Evolutionary conservation across 345 rosid species (phyloP).

Genomic region (Acer campestre): DNA sequence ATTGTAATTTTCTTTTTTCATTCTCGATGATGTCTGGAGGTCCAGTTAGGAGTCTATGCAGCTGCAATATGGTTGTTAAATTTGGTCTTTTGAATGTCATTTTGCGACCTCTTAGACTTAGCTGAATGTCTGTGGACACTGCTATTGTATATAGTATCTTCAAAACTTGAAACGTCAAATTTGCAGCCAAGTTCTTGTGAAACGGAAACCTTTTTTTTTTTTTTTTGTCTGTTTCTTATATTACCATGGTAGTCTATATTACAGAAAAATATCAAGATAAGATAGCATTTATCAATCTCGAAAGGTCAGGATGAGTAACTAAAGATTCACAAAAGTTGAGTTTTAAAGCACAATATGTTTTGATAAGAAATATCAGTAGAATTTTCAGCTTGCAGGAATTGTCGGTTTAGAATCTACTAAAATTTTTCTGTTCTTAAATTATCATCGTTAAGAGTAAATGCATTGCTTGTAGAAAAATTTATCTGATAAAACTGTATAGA

Average conservation of each 20-base stretch:
- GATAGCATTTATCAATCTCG: not conserved
- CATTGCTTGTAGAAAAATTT: not conserved
- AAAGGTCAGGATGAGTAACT: not conserved
- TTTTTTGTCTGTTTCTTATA: not conserved
- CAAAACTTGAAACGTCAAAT: not conserved
- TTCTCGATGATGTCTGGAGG: not conserved
- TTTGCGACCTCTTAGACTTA: not conserved
- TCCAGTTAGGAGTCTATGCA: not conserved
- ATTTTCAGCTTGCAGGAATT: not conserved
- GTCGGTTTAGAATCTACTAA: not conserved
- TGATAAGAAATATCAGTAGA: not conserved
- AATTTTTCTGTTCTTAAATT: constrained; percentile 2
- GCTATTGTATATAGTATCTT: not conserved
- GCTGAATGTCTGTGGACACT: not conserved
- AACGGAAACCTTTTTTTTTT: not conserved
- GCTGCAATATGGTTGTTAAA: not conserved
- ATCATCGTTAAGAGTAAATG: not conserved
- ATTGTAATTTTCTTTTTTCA: not conserved
- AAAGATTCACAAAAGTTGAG: not conserved
- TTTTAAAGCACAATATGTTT: not conserved
- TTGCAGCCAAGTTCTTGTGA: not conserved
- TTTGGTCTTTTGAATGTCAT: not conserved
- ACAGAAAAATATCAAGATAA: not conserved
- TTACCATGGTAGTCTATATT: not conserved
- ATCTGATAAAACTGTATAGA: not conserved